These are phyloP conservation scores for Komagataella pseudopastoris DNA, from an alignment of 805 yeast species.

Conservation along the genomic window DNA sequence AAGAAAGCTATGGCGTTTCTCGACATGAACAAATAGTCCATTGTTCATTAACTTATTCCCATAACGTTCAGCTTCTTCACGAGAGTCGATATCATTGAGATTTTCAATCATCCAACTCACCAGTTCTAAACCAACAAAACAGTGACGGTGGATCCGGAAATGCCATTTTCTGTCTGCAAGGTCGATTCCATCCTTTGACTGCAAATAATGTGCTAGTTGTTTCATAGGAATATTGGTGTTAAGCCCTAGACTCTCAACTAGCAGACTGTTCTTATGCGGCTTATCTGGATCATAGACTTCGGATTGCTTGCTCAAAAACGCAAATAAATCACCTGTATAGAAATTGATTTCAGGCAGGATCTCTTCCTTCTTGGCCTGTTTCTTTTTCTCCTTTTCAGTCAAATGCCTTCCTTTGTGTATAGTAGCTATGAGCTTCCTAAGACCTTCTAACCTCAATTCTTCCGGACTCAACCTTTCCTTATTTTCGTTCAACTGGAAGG, in stretches of 20 bases:
- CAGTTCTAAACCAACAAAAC: slow-evolving; percentile 76
- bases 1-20: slow-evolving; percentile 66
- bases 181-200: slow-evolving; percentile 47
- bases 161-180: slow-evolving; percentile 87
- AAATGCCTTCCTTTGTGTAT: slow-evolving; percentile 45
- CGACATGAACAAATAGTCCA: slow-evolving; percentile 71
- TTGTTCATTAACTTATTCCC: slow-evolving; percentile 69
- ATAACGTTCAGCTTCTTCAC: slow-evolving; percentile 72
- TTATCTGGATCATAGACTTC: slow-evolving; percentile 16
- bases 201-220: slow-evolving; percentile 52
- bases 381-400: slow-evolving; percentile 25
- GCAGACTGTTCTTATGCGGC: slow-evolving; percentile 5
- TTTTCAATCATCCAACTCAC: slow-evolving; percentile 77
- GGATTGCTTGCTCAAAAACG: slow-evolving; percentile 42
- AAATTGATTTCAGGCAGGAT: slow-evolving; percentile 65
- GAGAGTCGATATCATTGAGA: slow-evolving; percentile 63
- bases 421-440: slow-evolving; percentile 49
- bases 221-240: slow-evolving; percentile 34
- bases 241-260: slow-evolving; percentile 17
- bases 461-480: slow-evolving; percentile 64
- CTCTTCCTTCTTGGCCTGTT: slow-evolving; percentile 24
- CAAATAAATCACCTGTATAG: slow-evolving; percentile 75
- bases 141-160: slow-evolving; percentile 59
- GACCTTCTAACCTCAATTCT: slow-evolving; percentile 87
- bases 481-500: slow-evolving; percentile 14